phyloP scores from a whole-genome alignment of 225 moss, liverwort and hornwort genomes.

The Bryoerythrophyllum caledonicum region DNA sequence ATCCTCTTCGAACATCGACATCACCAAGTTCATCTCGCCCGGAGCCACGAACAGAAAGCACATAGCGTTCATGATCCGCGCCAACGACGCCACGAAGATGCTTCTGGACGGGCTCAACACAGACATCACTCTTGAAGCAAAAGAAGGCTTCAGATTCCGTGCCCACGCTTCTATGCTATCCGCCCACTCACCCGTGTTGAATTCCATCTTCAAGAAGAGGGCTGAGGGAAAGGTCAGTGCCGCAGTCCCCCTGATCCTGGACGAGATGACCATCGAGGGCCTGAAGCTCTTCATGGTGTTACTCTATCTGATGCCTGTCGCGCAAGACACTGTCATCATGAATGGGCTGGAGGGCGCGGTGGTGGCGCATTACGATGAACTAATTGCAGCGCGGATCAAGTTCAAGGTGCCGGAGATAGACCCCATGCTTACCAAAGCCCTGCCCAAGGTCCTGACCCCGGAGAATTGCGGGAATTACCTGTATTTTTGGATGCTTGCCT shows the following conservation, averaged over 20 bases:
- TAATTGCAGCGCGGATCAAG: background rate
- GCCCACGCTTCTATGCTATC: background rate
- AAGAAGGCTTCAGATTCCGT: background rate
- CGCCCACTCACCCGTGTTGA: background rate
- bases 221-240: background rate
- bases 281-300: conserved; percentile 7
- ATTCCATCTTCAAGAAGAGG: background rate
- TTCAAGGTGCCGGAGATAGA: conserved; percentile 3
- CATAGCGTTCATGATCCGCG: background rate
- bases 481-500: conserved; percentile 1
- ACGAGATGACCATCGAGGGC: conserved; percentile 2
- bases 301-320: background rate
- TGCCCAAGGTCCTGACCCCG: conserved; percentile 8
- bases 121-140: background rate
- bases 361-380: background rate
- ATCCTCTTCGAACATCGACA: conserved; percentile 1
- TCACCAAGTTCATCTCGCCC: background rate
- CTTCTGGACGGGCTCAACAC: background rate
- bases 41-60: background rate
- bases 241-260: background rate
- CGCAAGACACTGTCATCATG: background rate
- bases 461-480: background rate
- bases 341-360: conserved; percentile 3
- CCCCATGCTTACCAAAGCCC: background rate
- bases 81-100: background rate